Base-by-base conservation (phyloP, 225 moss, liverwort and hornwort genomes). In the Anthoceros angustus region DNA sequence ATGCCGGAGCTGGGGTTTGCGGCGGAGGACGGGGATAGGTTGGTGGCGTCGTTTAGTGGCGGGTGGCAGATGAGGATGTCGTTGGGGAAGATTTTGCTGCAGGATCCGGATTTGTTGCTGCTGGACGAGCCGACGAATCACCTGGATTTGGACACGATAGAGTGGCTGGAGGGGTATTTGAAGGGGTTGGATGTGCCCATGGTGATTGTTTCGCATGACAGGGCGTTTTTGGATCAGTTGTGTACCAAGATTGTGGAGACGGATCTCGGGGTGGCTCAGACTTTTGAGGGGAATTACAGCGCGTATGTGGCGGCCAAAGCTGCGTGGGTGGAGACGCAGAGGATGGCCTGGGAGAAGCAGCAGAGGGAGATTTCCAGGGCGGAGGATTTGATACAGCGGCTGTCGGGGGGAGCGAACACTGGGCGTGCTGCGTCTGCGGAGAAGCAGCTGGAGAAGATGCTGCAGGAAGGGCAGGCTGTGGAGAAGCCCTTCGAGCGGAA, bases 171-270 rank as follows among this genome's bases (percentile, higher is more conserved):
- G 66, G 74, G 74, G 42, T 98, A 91, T 42, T 71, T 98, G 39
- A 98, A 98, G 74, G 79, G 86, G 39, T 86, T 92, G 69, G 95
- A 98, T 62, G 95, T 98, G 42, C 95, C 95, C 1, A 89, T 98
- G 95, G 95, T 98, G 64, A 68, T 98, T 12, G 92, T 98, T 41
- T 92, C 92, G 25, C 95, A 98, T 25, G 95, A 98, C 62, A 82
- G 95, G 26, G 95, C 95, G 10, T 98, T 98, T 42, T 78, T 92
- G 25, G 98, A 98, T 77, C 98, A 89, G 74, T 70, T 98, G 55
- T 98, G 98, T 84, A 98, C 87, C 7, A 89, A 92, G 80, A 87
- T 98, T 64, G 89, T 98, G 73, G 98, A 98, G 72, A 92, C 92
- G 18, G 98, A 98, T 74, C 84, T 92, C 89, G 98, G 98, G n/a